Conservation (phyloP, 345 rosid genomes). For the Dipteronia dyeriana region DNA sequence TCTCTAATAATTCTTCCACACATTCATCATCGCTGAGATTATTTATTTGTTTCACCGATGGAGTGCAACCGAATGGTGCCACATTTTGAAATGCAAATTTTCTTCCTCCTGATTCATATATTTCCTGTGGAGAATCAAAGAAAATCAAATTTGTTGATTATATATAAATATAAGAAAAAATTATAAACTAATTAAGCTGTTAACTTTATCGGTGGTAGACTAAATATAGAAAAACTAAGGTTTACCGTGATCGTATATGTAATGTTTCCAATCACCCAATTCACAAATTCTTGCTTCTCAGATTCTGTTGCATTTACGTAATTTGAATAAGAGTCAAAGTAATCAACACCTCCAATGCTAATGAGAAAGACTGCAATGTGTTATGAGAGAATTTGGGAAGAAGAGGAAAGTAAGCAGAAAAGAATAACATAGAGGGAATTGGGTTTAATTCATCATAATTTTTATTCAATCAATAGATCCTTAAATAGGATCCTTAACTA, state of each 20-base stretch:
- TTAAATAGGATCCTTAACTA: too few species aligned
- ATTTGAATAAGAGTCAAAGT: not conserved
- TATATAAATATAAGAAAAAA: too few species aligned
- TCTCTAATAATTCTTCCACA: not conserved
- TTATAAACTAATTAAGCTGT: too few species aligned
- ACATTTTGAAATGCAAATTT: not conserved
- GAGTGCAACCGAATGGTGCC: not conserved
- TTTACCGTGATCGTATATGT: slow-evolving; percentile 27
- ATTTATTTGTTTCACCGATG: not conserved
- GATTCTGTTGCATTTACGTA: not conserved
- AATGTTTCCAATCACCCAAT: slow-evolving; percentile 31
- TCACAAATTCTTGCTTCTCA: slow-evolving; percentile 16
- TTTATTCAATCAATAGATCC: too few species aligned
- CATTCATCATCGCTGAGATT: not conserved
- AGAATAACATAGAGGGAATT: too few species aligned
- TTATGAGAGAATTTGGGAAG: too few species aligned
- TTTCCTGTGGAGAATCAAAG: not conserved
- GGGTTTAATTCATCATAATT: too few species aligned
- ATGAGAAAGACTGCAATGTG: slow-evolving; percentile 23
- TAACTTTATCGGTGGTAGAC: too few species aligned
- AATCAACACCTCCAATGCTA: slow-evolving; percentile 32
- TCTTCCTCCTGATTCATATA: not conserved
- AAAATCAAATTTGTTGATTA: too few species aligned
- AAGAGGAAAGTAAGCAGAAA: too few species aligned
- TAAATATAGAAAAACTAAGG: too few species aligned